Evolutionary conservation across 192 early-diverging fungal genomes (phyloP).

Genomic region (Powellomyces hirtus): DNA sequence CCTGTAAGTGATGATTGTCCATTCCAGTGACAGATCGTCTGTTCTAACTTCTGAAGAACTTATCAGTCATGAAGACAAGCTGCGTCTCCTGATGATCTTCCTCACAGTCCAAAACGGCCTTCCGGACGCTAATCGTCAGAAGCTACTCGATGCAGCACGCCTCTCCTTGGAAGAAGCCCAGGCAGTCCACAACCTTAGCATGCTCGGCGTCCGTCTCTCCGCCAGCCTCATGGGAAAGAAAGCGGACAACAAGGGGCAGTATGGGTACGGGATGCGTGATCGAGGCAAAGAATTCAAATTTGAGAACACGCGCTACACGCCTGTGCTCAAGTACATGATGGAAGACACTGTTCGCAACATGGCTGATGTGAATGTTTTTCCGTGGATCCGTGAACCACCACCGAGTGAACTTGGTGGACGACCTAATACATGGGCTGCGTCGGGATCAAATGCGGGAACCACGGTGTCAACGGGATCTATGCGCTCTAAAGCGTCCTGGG

Average conservation of each 20-base stretch:
- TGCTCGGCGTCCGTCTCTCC: slow-evolving; percentile 68
- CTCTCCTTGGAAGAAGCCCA: slow-evolving; percentile 66
- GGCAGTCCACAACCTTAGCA: slow-evolving; percentile 70
- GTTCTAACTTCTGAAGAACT: neutral
- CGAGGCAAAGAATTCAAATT: slow-evolving; percentile 63
- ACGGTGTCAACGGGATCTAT: neutral
- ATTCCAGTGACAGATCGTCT: neutral
- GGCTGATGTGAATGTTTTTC: slow-evolving; percentile 61
- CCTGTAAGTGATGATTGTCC: slow-evolving; percentile 29
- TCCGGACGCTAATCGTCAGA: slow-evolving; percentile 62
- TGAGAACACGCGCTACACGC: slow-evolving; percentile 74
- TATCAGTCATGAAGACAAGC: slow-evolving; percentile 64
- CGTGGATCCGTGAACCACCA: slow-evolving; percentile 62
- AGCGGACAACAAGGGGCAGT: slow-evolving; percentile 28
- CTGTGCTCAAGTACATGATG: slow-evolving; percentile 64
- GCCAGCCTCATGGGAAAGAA: slow-evolving; percentile 42
- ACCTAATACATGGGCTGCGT: slow-evolving; percentile 27
- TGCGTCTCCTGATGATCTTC: slow-evolving; percentile 73
- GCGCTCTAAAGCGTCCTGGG: slow-evolving; percentile 23
- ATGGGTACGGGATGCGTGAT: slow-evolving; percentile 16
- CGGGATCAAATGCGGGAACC: neutral
- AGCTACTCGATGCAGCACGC: slow-evolving; percentile 60
- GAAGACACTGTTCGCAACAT: slow-evolving; percentile 47
- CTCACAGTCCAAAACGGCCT: slow-evolving; percentile 73
- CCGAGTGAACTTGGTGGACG: slow-evolving; percentile 24